Percentiles rank a stretch among this genome's conserved stretches.
Evolutionary conservation across 805 yeast genomes (phyloP).

Genomic region (Candida piceae): DNA sequence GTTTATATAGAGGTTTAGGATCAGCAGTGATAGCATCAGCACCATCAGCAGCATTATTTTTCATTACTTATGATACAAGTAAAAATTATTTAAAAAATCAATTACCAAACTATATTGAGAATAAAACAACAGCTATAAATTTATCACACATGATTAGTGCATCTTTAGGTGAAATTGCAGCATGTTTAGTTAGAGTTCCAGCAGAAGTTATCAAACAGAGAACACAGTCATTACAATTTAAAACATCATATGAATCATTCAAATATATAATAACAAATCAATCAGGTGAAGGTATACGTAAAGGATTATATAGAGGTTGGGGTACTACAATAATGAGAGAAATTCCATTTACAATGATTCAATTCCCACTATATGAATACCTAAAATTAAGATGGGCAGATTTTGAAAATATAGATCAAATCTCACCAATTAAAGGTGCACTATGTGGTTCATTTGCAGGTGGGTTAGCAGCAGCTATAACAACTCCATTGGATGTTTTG

Average conservation of each 20-base stretch:
- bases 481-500: conserved; percentile 76
- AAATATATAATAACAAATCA: conserved; percentile 53
- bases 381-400: conserved; percentile 58
- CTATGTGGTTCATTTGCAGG: conserved; percentile 80
- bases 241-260: conserved; percentile 63
- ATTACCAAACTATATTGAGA: conserved; percentile 19
- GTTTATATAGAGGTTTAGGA: conserved; percentile 89
- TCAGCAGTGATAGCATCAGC: conserved; percentile 94
- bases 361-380: conserved; percentile 88
- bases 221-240: conserved; percentile 67
- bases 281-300: conserved; percentile 70
- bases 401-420: conserved; percentile 34
- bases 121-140: conserved; percentile 29
- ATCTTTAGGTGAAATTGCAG: conserved; percentile 85
- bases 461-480: conserved; percentile 73
- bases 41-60: conserved; percentile 75
- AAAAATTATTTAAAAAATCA: conserved; percentile 35
- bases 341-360: conserved; percentile 94
- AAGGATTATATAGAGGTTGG: conserved; percentile 92
- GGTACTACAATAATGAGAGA: conserved; percentile 88
- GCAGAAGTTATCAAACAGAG: conserved; percentile 95
- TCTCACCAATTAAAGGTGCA: conserved; percentile 73
- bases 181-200: conserved; percentile 93
- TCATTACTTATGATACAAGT: conserved; percentile 77
- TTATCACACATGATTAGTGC: conserved; percentile 82